Base-by-base conservation (phyloP, 2,329 filamentous ascomycete species). In the Hirsutella minnesotensis region DNA sequence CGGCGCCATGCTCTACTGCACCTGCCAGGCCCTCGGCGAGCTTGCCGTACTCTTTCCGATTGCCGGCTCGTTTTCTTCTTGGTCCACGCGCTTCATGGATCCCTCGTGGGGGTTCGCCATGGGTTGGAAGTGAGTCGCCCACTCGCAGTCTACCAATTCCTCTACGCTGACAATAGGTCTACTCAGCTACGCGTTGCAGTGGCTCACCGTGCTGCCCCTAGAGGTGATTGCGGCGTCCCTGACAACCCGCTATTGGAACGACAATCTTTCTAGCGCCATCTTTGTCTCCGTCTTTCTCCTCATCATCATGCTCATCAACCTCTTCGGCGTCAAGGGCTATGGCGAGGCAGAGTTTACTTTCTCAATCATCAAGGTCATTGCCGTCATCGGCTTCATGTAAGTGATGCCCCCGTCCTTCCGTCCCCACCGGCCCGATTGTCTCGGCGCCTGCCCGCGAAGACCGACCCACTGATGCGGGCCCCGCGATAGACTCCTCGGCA, bases 81-180 rank as follows among this genome's bases (percentile, higher is more conserved):
- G 89, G 65, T 92, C 89, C 16, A 95, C 87, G 24, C 79, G 90
- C 16, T 95, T 96, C 55, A 64, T 96, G 16, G 88, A 95, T 56
- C 90, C 89, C 1, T 89, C 89, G 0, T 95, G 87, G 87, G 88
- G 88, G 0, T 94, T 94, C 57, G 86, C 87, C 38, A 94, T 95
- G 85, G 88, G 87, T 15, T 94, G 87, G 87, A 94, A 94, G 73
- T 85, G 61, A 62, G 77, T 71, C 16, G 19, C 29, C 9, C 24
- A 19, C 18, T 18, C n/a, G 9, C 20, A 8, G 5, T 12, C 24
- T 10, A 5, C 8, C 16, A 22, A 9, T 5, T 12, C 8, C 13
- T 27, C 18, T 20, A 15, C 18, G 19, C 19, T 39, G 44, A 44
- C 47, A 24, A 45, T 24, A 7, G 12, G 8, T 46, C 41, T 29